These are phyloP conservation scores for Zygnema circumcarinatum DNA, from an alignment of 139 green algal species.

Conservation along the genomic window DNA sequence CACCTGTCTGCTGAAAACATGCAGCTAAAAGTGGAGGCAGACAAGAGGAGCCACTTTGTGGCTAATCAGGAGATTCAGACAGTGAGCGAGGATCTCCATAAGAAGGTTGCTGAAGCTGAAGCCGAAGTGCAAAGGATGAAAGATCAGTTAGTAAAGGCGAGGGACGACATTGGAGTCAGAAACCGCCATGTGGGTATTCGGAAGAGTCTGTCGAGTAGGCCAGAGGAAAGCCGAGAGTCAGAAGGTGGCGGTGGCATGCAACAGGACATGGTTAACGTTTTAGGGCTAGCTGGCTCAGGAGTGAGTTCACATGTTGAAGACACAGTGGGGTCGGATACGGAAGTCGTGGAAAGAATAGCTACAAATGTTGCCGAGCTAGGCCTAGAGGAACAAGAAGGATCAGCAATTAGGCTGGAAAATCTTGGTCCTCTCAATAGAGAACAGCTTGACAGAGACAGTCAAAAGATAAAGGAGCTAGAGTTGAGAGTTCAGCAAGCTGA, in stretches of 20 bases:
- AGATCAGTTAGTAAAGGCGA: constrained; percentile 7
- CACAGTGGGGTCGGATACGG: background rate
- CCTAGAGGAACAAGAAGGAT: background rate
- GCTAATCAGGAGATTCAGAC: background rate
- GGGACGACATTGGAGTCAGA: background rate
- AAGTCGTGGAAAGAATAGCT: background rate
- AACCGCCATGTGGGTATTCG: background rate
- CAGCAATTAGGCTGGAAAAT: background rate
- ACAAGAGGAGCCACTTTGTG: background rate
- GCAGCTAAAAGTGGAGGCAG: background rate
- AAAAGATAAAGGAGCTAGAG: background rate
- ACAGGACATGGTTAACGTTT: background rate
- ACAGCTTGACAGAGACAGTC: background rate
- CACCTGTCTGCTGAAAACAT: background rate
- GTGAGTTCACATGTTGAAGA: background rate
- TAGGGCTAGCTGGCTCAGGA: background rate
- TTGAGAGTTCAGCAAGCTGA: background rate
- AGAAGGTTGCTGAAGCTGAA: background rate
- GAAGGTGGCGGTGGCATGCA: background rate
- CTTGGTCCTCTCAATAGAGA: too few species aligned
- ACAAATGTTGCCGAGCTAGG: background rate
- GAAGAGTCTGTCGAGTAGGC: background rate
- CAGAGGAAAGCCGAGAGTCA: background rate
- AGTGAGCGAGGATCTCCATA: background rate
- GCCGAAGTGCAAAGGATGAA: background rate